Conservation (phyloP, 2,329 filamentous ascomycete species). For the Beauveria brongniartii region DNA sequence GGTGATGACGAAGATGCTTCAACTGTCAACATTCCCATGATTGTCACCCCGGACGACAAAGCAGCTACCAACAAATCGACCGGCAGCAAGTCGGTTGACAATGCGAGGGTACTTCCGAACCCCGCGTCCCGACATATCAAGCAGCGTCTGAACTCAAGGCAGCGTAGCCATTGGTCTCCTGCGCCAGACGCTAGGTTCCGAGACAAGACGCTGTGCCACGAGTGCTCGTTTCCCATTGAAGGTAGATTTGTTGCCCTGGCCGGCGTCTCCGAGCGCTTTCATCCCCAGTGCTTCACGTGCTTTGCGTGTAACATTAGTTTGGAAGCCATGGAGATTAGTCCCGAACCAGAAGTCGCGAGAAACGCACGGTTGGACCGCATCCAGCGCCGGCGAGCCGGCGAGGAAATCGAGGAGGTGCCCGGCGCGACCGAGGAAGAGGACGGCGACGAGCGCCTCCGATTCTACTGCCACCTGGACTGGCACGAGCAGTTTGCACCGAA, state of each 20-base stretch:
- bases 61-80: slow-evolving; percentile 22
- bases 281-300: slow-evolving; percentile 88
- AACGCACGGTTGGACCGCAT: slow-evolving; percentile 68
- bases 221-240: slow-evolving; percentile 77
- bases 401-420: slow-evolving; percentile 53
- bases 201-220: slow-evolving; percentile 68
- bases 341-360: slow-evolving; percentile 71
- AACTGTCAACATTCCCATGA: slow-evolving; percentile 31
- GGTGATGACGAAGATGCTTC: slow-evolving; percentile 22
- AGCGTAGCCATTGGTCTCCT: slow-evolving; percentile 52
- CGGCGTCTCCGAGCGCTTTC: slow-evolving; percentile 67
- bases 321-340: slow-evolving; percentile 93
- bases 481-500: slow-evolving; percentile 88
- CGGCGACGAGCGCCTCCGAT: slow-evolving; percentile 65
- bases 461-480: slow-evolving; percentile 98
- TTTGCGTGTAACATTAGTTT: slow-evolving; percentile 79
- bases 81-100: slow-evolving; percentile 27
- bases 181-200: slow-evolving; percentile 38
- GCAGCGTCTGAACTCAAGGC: slow-evolving; percentile 30
- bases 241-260: slow-evolving; percentile 83
- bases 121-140: slow-evolving; percentile 30
- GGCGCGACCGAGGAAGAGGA: slow-evolving; percentile 61
- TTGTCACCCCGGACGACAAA: slow-evolving; percentile 39
- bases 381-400: slow-evolving; percentile 47
- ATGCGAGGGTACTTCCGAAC: slow-evolving; percentile 38